Base-by-base conservation (phyloP, 495 filamentous ascomycete species). In the Penicillium arizonense region DNA sequence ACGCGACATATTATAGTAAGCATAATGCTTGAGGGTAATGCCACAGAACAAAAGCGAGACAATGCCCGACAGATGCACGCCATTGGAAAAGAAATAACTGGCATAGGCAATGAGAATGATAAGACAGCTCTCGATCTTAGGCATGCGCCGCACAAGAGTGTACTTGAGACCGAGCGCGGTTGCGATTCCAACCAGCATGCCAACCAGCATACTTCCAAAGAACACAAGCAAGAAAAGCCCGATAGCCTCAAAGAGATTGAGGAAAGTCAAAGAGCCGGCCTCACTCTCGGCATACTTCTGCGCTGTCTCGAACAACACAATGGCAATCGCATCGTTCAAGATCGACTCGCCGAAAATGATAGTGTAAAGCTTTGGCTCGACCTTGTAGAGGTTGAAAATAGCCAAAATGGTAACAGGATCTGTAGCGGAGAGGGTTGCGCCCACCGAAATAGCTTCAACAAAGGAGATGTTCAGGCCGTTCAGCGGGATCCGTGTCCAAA, bases 1-100 rank as follows among this genome's bases (percentile, higher is more conserved):
- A 38, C 94, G 87, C 26, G 94, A 98, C 94, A 98, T 98, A 74
- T 98, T 98, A 77, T 96, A 97, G 76, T 98, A 98, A 37, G 94
- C 94, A 63, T 98, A 97, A 68, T 98, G 94, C 68, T 98, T 98
- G 32, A 98, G 79, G 7, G 94, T 96, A 53, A 98, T 98, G 28
- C 94, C 94, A 69, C 95, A 97, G 75, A 98, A 97, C 10, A 98
- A 76, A 50, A 98, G 80, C 14, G 94, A 94, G 47, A 98, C 94
- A 59, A 98, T 98, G 51, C 94, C 94, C 53, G 95, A 97, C 80
- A 97, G 88, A 64, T 89, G 82, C 37, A 96, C 81, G 34, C 90
- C 93, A 62, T 97, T 97, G 9, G 94, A 90, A 61, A 97, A 96
- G 72, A 96, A 96, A 72, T 98, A 98, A 57, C 88, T 94, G 37